Conservation (phyloP, 176 grass and related monocot species). For the Aegilops bicornis region DNA sequence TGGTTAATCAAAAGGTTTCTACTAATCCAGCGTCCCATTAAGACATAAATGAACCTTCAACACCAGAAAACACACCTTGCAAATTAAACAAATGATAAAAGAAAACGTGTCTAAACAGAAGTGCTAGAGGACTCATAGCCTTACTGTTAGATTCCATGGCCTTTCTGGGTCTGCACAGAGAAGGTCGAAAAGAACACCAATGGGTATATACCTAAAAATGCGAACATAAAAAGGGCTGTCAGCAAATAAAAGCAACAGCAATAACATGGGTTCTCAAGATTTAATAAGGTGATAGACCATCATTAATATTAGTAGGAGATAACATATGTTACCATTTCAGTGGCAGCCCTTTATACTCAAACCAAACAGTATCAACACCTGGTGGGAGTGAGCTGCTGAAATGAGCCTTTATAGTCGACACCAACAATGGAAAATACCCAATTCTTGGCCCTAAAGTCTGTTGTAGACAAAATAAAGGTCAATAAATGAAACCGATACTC, state of each 20-base stretch:
- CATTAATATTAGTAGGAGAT: background rate
- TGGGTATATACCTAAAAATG: slow-evolving; percentile 82
- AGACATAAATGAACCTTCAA: background rate
- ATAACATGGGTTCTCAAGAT: background rate
- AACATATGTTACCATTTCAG: slow-evolving; percentile 72
- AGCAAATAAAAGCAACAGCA: background rate
- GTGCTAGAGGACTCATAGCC: slow-evolving; percentile 13
- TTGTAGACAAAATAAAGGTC: slow-evolving; percentile 13
- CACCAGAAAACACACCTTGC: background rate
- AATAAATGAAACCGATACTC: background rate
- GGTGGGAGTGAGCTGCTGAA: slow-evolving; percentile 81
- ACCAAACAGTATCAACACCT: slow-evolving; percentile 88
- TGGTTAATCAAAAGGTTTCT: background rate
- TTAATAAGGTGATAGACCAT: background rate
- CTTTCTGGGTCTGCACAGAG: slow-evolving; percentile 92
- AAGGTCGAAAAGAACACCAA: slow-evolving; percentile 95
- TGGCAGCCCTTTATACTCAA: slow-evolving; percentile 94
- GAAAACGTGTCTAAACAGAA: background rate
- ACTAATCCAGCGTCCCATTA: background rate
- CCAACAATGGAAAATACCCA: slow-evolving; percentile 79
- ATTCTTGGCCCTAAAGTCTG: slow-evolving; percentile 85
- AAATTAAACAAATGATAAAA: background rate
- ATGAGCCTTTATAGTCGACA: slow-evolving; percentile 88
- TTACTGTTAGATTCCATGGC: slow-evolving; percentile 96
- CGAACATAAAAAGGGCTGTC: slow-evolving; percentile 4